Evolutionary conservation across 257 asterid genomes (phyloP).

Genomic region (Catharanthus roseus): DNA sequence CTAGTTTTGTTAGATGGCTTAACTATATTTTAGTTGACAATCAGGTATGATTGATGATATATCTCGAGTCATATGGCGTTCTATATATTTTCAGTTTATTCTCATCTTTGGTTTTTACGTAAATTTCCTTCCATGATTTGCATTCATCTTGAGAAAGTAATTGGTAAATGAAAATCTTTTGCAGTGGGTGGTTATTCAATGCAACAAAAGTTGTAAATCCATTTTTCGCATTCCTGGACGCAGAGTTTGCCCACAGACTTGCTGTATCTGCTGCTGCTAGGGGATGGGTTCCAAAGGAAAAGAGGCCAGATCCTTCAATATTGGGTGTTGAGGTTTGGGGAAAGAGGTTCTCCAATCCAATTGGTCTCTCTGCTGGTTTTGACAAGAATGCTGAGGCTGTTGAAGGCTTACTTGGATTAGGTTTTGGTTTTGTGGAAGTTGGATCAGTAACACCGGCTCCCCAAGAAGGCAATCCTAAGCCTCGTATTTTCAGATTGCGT

Average conservation of each 20-base stretch:
- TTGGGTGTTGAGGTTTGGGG: conserved; percentile 87
- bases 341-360: conserved; percentile 91
- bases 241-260: conserved; percentile 87
- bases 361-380: conserved; percentile 97
- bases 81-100: neutral
- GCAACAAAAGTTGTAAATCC: conserved; percentile 97
- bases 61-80: neutral
- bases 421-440: conserved; percentile 98
- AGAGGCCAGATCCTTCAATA: conserved; percentile 73
- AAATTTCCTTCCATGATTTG: neutral
- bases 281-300: conserved; percentile 97
- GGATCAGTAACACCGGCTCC: conserved; percentile 98
- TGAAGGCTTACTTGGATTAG: conserved; percentile 91
- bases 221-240: conserved; percentile 83
- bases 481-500: conserved; percentile 86
- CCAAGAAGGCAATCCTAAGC: conserved; percentile 97
- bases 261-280: conserved; percentile 99
- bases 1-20: neutral
- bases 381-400: conserved; percentile 98
- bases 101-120: neutral
- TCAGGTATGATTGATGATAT: neutral
- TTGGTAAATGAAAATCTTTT: neutral
- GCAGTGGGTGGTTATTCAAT: conserved; percentile 94
- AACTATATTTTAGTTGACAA: neutral
- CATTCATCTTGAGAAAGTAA: neutral